Percentiles rank a stretch among this genome's conserved stretches.
These are phyloP conservation scores for Chrysoporthe deuterocubensis DNA, from an alignment of 2,329 filamentous ascomycete genomes.

Conservation along the genomic window DNA sequence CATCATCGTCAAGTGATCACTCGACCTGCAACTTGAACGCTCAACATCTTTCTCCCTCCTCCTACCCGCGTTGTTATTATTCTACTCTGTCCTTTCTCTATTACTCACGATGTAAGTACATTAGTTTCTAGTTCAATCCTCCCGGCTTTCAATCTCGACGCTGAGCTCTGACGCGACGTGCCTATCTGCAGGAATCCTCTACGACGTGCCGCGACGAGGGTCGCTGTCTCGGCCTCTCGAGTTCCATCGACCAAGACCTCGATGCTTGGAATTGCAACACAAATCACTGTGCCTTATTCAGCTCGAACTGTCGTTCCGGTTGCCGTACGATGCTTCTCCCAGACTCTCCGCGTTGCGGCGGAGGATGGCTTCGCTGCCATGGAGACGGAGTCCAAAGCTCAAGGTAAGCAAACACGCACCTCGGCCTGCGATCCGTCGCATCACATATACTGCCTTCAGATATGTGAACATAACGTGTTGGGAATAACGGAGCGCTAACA, in stretches of 20 bases:
- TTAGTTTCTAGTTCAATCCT: background rate
- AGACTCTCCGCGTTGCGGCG: conserved; percentile 32
- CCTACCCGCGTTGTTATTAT: no score
- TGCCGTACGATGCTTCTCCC: conserved; percentile 39
- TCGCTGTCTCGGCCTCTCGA: conserved; percentile 38
- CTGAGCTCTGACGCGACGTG: conserved; percentile 18
- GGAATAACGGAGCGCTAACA: background rate
- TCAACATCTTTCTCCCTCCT: background rate
- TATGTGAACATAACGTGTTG: background rate
- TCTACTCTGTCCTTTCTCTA: background rate
- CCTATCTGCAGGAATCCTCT: conserved; percentile 37
- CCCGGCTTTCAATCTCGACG: background rate
- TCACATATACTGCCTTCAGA: background rate
- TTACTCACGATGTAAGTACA: conserved; percentile 23
- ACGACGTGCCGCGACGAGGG: conserved; percentile 39
- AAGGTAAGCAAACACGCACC: conserved; percentile 19
- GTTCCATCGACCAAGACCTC: conserved; percentile 32
- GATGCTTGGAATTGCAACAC: conserved; percentile 33
- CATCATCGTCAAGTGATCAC: conserved; percentile 2
- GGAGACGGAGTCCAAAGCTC: conserved; percentile 14
- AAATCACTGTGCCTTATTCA: conserved; percentile 28
- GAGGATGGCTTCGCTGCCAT: conserved; percentile 24
- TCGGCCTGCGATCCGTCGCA: background rate
- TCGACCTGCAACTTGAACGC: background rate
- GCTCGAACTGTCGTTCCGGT: conserved; percentile 23